A percentile compares a stretch with the other conserved stretches of the same genome.
Evolutionary conservation across 192 early-diverging fungal species (phyloP).

Genomic region (Umbelopsis vinacea): DNA sequence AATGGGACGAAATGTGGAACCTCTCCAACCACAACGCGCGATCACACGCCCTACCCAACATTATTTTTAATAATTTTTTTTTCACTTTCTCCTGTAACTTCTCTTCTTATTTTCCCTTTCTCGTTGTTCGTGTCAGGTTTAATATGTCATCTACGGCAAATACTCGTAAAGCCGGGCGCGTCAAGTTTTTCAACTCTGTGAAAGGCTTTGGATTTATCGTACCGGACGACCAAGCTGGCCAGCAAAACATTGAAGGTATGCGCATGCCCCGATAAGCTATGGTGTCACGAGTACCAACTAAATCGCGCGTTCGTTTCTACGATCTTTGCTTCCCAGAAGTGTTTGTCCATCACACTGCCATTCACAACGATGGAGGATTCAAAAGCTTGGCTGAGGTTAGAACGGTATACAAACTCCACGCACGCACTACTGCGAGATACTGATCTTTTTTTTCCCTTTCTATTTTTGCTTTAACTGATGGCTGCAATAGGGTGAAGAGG

Average conservation of each 20-base stretch:
- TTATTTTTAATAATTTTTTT: neutral
- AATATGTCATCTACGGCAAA: slow-evolving; percentile 34
- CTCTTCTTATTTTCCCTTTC: slow-evolving; percentile 20
- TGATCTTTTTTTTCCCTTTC: slow-evolving; percentile 20
- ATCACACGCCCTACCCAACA: slow-evolving; percentile 21
- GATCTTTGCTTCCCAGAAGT: slow-evolving; percentile 46
- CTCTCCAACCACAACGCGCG: slow-evolving; percentile 22
- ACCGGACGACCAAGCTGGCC: slow-evolving; percentile 61
- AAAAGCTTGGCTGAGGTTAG: slow-evolving; percentile 73
- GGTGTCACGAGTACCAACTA: slow-evolving; percentile 1
- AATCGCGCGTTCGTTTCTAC: slow-evolving; percentile 9
- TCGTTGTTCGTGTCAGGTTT: slow-evolving; percentile 19
- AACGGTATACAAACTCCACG: neutral
- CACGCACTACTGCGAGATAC: neutral
- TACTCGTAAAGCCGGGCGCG: slow-evolving; percentile 57
- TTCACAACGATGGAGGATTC: slow-evolving; percentile 76
- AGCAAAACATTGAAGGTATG: slow-evolving; percentile 77
- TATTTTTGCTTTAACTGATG: neutral
- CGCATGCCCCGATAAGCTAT: neutral
- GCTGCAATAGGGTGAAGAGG: slow-evolving; percentile 54
- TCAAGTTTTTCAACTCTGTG: slow-evolving; percentile 88
- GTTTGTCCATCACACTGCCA: slow-evolving; percentile 82
- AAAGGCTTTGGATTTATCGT: slow-evolving; percentile 94
- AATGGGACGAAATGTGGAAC: slow-evolving; percentile 18
- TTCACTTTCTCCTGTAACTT: slow-evolving; percentile 12